phyloP scores from a whole-genome alignment of 2,329 filamentous ascomycete species.

The Capronia epimyces region DNA sequence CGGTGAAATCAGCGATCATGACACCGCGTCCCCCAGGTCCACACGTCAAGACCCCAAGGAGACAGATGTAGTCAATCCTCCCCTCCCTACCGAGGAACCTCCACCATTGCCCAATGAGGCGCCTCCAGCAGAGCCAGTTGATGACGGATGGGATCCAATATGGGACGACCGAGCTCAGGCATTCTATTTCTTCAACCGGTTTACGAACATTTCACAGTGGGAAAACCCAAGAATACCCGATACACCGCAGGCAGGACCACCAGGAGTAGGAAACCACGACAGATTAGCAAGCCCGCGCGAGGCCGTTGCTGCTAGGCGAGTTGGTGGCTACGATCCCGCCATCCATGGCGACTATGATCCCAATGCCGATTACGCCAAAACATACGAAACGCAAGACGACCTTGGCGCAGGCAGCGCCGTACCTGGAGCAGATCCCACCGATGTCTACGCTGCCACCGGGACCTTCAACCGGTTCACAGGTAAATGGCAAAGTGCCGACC shows the following conservation, averaged over 20 bases:
- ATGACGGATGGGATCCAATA: constrained; percentile 73
- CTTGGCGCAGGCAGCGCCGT: constrained; percentile 34
- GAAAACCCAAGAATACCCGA: constrained; percentile 73
- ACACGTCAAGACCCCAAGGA: constrained; percentile 4
- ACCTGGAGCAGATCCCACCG: constrained; percentile 39
- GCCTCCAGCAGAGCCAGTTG: constrained; percentile 41
- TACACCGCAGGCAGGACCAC: constrained; percentile 30
- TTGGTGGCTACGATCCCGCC: constrained; percentile 83
- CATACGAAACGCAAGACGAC: constrained; percentile 37
- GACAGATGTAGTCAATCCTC: constrained; percentile 29
- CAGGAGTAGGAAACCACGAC: constrained; percentile 30
- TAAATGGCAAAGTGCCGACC: constrained; percentile 64
- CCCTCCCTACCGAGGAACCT: constrained; percentile 39
- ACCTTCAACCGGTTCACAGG: constrained; percentile 92
- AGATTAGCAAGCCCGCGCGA: constrained; percentile 34
- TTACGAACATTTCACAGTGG: constrained; percentile 71
- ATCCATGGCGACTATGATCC: constrained; percentile 97
- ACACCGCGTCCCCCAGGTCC: constrained; percentile 7
- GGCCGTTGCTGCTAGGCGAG: constrained; percentile 35
- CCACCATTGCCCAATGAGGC: constrained; percentile 51
- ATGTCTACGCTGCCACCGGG: constrained; percentile 61
- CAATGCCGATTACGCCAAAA: constrained; percentile 84
- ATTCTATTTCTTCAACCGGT: constrained; percentile 81
- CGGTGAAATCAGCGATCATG: constrained; percentile 19
- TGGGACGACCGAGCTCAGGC: constrained; percentile 65